Base-by-base conservation (phyloP, 495 filamentous ascomycete species). In the Penicillium taxi region DNA sequence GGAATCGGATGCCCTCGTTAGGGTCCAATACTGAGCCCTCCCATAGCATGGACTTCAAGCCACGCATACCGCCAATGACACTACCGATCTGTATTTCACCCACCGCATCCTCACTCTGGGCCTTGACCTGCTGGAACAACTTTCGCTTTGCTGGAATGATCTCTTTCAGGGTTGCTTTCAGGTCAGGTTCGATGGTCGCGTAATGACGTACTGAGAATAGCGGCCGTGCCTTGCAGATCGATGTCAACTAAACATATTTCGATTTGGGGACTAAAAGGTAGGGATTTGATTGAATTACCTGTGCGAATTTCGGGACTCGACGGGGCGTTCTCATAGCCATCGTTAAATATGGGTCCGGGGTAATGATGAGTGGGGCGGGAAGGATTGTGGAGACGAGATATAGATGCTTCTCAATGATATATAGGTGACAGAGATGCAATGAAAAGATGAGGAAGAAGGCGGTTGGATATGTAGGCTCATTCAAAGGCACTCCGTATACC, bases 1-100 rank as follows among this genome's bases (percentile, higher is more conserved):
- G 91, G 74, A 98, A 98, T 32, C 91, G 85, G 56, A 98, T 98
- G 22, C 91, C 91, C 67, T 98, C 91, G 54, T 96, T 79, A 36
- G 91, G 79, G 58, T 96, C 93, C 20, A 98, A 83, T 6, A 98
- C 91, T 9, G 88, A 95, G 17, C 93, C 91, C 65, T 98, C 91
- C 91, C 91, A 98, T 34, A 98, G 72, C 87, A 98, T 96, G 46
- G 86, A 82, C 65, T 95, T 96, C 16, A 98, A 73, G 5, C 90
- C 90, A 62, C 89, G 85, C 91, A 96, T 96, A 53, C 91, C 91
- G 45, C 93, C 93, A 44, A 96, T 78, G 9, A 83, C 84, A 54
- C 89, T 93, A 59, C 86, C 82, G n/a, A 96, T 76, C 71, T 84
- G 94, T 55, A 96, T 80, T 48, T 96, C 86, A 27, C 93, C 90